Evolutionary conservation across 768 basidiomycete species (phyloP).

Genomic region (Candolleomyces aberdarensis): DNA sequence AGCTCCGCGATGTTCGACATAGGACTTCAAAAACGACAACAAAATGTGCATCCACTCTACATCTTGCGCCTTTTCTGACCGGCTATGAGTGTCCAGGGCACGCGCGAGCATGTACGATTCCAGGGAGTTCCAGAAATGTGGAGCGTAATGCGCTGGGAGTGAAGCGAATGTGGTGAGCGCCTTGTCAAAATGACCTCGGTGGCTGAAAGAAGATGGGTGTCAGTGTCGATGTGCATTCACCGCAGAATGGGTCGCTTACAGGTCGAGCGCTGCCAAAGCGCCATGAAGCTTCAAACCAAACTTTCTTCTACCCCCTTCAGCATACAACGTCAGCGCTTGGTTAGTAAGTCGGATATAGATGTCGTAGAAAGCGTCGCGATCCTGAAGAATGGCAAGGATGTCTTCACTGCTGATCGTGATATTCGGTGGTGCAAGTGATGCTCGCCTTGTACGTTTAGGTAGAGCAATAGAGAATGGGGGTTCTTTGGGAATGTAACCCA

Average conservation of each 20-base stretch:
- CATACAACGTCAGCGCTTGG: conserved; percentile 81
- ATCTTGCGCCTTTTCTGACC: conserved; percentile 57
- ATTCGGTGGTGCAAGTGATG: conserved; percentile 16
- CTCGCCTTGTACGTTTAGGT: background rate
- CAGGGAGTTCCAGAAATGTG: conserved; percentile 76
- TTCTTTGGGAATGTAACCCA: conserved; percentile 64
- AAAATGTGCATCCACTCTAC: conserved; percentile 80
- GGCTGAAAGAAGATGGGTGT: conserved; percentile 35
- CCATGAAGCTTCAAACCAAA: conserved; percentile 86
- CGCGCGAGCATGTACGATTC: conserved; percentile 77
- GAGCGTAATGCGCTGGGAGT: conserved; percentile 83
- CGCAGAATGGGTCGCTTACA: conserved; percentile 49
- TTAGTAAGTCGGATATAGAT: conserved; percentile 75
- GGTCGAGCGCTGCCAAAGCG: conserved; percentile 81
- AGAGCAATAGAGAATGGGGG: conserved; percentile 68
- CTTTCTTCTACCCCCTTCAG: conserved; percentile 77
- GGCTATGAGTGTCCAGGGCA: conserved; percentile 64
- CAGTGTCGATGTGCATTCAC: background rate
- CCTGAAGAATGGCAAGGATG: conserved; percentile 53
- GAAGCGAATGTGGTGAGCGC: conserved; percentile 74
- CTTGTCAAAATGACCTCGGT: conserved; percentile 57
- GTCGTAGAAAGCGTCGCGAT: conserved; percentile 66
- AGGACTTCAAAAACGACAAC: conserved; percentile 72
- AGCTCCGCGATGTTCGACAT: conserved; percentile 49
- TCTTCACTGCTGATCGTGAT: conserved; percentile 55